Conservation (phyloP, 768 basidiomycete genomes). For the Lentinus tigrinus region DNA sequence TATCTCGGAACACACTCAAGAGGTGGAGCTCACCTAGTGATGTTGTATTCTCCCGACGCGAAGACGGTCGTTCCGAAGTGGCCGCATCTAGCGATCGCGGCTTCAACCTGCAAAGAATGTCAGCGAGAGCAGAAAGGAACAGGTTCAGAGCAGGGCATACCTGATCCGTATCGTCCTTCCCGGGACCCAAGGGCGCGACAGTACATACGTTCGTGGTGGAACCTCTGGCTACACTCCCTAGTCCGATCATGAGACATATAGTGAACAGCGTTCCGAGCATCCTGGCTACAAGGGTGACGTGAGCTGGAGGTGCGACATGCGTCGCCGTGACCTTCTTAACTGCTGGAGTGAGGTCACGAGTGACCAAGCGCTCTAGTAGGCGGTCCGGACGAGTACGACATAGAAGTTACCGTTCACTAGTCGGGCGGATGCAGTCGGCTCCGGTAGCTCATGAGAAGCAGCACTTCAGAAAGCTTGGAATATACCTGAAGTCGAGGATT, state of each 20-base stretch:
- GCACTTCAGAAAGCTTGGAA: no score
- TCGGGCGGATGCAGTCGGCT: no score
- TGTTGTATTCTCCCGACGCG: conserved; percentile 46
- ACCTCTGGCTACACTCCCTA: not conserved
- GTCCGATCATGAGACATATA: not conserved
- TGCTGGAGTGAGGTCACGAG: no score
- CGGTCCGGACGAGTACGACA: no score
- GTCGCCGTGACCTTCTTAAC: not conserved
- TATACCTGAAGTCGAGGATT: no score
- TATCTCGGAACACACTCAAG: no score
- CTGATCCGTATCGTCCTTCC: conserved; percentile 28
- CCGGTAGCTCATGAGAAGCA: no score
- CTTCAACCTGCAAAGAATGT: conserved; percentile 39
- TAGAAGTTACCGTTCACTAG: no score
- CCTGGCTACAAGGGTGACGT: no score
- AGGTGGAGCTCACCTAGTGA: conserved; percentile 40
- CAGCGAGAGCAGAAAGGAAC: not conserved
- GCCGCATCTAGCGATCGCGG: conserved; percentile 49
- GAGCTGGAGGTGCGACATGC: no score
- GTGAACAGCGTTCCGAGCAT: no score
- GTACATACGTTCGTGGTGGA: conserved; percentile 11
- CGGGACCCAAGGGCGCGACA: conserved; percentile 21
- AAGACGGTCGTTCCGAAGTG: conserved; percentile 46
- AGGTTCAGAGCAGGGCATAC: not conserved
- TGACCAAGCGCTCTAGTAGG: no score